phyloP scores from a whole-genome alignment of 2,329 filamentous ascomycete genomes.

The Zymoseptoria pseudotritici region DNA sequence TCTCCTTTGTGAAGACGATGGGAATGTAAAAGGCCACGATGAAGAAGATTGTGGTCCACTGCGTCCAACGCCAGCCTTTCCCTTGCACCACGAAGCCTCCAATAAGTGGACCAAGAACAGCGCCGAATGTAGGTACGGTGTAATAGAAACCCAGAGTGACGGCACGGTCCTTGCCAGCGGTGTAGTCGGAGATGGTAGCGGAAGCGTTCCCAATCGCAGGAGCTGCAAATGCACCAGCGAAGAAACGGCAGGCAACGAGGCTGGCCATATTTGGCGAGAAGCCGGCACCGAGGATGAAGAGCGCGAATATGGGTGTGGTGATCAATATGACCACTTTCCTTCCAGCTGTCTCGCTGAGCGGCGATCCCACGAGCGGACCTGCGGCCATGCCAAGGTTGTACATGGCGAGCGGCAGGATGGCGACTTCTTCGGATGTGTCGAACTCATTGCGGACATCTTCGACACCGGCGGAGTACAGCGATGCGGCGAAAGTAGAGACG shows the following conservation, averaged over 20 bases:
- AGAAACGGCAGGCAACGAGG: slow-evolving; percentile 32
- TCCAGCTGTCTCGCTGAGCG: slow-evolving; percentile 33
- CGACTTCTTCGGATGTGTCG: slow-evolving; percentile 46
- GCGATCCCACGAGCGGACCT: slow-evolving; percentile 42
- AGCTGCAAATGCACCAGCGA: slow-evolving; percentile 41
- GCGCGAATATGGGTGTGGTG: slow-evolving; percentile 29
- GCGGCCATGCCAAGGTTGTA: slow-evolving; percentile 55
- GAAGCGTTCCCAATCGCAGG: slow-evolving; percentile 27
- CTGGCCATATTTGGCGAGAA: slow-evolving; percentile 18
- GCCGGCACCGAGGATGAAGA: slow-evolving; percentile 31
- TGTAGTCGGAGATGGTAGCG: slow-evolving; percentile 29
- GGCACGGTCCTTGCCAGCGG: slow-evolving; percentile 21
- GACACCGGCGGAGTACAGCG: slow-evolving; percentile 15
- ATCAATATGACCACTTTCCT: slow-evolving; percentile 31
- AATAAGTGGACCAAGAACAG: slow-evolving; percentile 35
- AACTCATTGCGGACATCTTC: slow-evolving; percentile 46
- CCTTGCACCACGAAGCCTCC: slow-evolving; percentile 25
- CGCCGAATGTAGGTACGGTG: slow-evolving; percentile 23
- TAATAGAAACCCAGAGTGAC: slow-evolving; percentile 25
- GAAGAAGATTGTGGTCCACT: slow-evolving; percentile 27
- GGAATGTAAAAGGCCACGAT: slow-evolving; percentile 25
- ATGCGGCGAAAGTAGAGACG: slow-evolving; percentile 30
- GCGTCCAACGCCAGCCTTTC: slow-evolving; percentile 30
- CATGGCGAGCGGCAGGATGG: slow-evolving; percentile 51
- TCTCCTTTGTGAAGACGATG: slow-evolving; percentile 22